These are phyloP conservation scores for Babesia bovis DNA, from an alignment of 169 alveolate species.

Conservation along the genomic window DNA sequence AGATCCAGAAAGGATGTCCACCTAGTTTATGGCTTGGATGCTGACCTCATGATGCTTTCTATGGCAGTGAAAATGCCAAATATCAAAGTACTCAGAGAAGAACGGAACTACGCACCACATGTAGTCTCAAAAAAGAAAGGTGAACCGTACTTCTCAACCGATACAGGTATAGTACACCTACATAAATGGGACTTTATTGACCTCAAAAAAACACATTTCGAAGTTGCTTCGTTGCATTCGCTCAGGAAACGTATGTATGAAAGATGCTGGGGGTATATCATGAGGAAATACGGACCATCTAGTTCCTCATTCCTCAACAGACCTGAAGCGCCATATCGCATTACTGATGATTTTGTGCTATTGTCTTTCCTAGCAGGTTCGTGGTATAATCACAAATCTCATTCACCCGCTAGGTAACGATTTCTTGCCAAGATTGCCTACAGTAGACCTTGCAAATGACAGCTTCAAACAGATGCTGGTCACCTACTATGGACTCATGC, in stretches of 20 bases:
- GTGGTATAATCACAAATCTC: not conserved
- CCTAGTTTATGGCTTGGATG: slow-evolving; percentile 66
- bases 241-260: slow-evolving; percentile 50
- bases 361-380: slow-evolving; percentile 65
- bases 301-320: slow-evolving; percentile 13
- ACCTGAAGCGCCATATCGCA: slow-evolving; percentile 32
- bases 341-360: slow-evolving; percentile 60
- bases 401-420: slow-evolving; percentile 45
- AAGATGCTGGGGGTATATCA: slow-evolving; percentile 24
- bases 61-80: slow-evolving; percentile 46
- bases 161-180: slow-evolving; percentile 60
- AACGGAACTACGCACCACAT: slow-evolving; percentile 58
- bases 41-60: slow-evolving; percentile 64
- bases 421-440: slow-evolving; percentile 63
- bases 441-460: slow-evolving; percentile 51
- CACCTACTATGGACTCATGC: slow-evolving; percentile 53
- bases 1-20: slow-evolving; percentile 21
- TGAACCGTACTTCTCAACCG: slow-evolving; percentile 49
- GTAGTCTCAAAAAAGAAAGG: slow-evolving; percentile 51
- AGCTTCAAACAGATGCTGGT: slow-evolving; percentile 48
- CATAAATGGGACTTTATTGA: slow-evolving; percentile 61
- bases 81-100: slow-evolving; percentile 55
- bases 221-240: slow-evolving; percentile 42
- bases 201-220: slow-evolving; percentile 42
- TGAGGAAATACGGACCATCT: slow-evolving; percentile 7